A percentile compares a stretch with the other conserved stretches of the same genome.
phyloP scores from a whole-genome alignment of 805 yeast genomes.

The Grigorovia transvaalensis region DNA sequence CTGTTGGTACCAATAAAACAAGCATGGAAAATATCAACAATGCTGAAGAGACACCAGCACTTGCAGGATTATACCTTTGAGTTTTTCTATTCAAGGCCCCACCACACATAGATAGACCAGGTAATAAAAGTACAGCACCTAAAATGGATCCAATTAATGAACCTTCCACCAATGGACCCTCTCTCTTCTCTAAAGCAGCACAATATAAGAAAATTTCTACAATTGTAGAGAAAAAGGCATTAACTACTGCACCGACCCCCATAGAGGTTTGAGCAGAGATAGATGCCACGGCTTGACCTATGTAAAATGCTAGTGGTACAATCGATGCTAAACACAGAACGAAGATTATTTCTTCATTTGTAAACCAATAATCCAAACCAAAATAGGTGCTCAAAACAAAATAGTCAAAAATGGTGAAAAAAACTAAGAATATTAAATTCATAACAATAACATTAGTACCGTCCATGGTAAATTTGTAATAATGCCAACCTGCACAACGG shows the following conservation, averaged over 20 bases:
- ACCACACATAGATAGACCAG: conserved; percentile 95
- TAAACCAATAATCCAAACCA: conserved; percentile 26
- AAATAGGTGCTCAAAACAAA: conserved; percentile 46
- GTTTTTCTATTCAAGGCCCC: conserved; percentile 91
- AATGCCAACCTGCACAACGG: conserved; percentile 84
- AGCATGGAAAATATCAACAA: conserved; percentile 86
- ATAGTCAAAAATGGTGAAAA: conserved; percentile 74
- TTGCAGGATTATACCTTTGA: conserved; percentile 88
- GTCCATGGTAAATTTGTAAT: conserved; percentile 91
- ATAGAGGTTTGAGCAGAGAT: conserved; percentile 96
- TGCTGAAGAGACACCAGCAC: conserved; percentile 95
- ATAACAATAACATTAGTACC: conserved; percentile 92
- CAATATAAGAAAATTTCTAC: conserved; percentile 89
- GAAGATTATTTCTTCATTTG: conserved; percentile 60
- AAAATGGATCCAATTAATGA: conserved; percentile 87
- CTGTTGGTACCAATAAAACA: conserved; percentile 86
- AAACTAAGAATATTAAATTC: conserved; percentile 68
- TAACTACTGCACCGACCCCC: conserved; percentile 98
- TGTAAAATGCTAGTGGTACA: conserved; percentile 89
- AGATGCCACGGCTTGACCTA: conserved; percentile 99
- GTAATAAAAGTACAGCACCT: conserved; percentile 84
- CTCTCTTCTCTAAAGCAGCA: conserved; percentile 77
- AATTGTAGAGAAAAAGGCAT: conserved; percentile 92
- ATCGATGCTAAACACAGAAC: conserved; percentile 71
- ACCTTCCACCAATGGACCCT: conserved; percentile 89